phyloP scores from a whole-genome alignment of 2,329 filamentous ascomycete genomes.

The Penicillium griseofulvum region DNA sequence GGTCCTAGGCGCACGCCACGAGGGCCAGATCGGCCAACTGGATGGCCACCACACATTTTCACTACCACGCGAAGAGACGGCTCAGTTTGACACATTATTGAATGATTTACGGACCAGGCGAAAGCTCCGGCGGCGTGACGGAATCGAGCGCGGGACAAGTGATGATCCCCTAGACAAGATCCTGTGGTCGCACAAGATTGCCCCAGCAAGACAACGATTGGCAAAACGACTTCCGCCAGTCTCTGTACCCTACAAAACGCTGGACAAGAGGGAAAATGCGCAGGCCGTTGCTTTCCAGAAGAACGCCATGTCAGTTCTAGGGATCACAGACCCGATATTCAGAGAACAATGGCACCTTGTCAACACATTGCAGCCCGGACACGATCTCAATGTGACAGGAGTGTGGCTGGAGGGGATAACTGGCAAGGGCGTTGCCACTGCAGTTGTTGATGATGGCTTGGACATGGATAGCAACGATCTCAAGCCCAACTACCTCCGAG shows the following conservation, averaged over 20 bases:
- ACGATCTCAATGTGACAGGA: constrained; percentile 95
- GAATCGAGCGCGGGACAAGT: constrained; percentile 9
- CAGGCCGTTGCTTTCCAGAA: constrained; percentile 58
- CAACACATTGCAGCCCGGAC: constrained; percentile 75
- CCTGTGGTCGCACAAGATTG: constrained; percentile 76
- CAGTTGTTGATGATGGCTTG: constrained; percentile 92
- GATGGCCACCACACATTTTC: constrained; percentile 83
- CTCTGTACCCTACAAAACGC: constrained; percentile 34
- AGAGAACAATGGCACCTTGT: constrained; percentile 92
- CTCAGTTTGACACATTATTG: constrained; percentile 51
- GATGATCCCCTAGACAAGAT: constrained; percentile 67
- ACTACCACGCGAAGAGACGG: constrained; percentile 58
- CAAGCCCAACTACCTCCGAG: constrained; percentile 88
- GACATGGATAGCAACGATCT: constrained; percentile 95
- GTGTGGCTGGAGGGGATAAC: constrained; percentile 90
- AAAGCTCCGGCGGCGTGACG: constrained; percentile 56
- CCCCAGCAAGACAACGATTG: constrained; percentile 56
- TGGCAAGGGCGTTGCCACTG: constrained; percentile 82
- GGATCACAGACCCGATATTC: constrained; percentile 87
- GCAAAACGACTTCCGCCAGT: constrained; percentile 56
- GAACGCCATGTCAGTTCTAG: constrained; percentile 62
- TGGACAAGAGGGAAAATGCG: constrained; percentile 43
- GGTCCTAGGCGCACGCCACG: constrained; percentile 71
- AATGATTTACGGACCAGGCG: constrained; percentile 56
- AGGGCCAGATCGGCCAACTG: constrained; percentile 77